Conservation (phyloP, 2,329 filamentous ascomycete species). For the Trichoderma sp. region DNA sequence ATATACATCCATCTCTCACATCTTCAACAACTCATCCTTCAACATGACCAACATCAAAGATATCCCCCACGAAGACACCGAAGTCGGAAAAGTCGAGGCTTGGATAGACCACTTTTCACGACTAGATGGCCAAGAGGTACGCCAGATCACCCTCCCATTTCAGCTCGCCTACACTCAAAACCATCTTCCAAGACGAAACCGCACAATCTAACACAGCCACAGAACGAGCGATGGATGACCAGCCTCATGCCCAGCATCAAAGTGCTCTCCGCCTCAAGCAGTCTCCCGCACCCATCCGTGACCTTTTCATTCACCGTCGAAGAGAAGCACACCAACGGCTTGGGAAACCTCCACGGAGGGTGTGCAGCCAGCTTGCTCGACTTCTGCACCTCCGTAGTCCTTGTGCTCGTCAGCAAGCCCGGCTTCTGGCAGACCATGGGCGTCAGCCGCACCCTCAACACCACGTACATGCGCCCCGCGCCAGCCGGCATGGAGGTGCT, state of each 20-base stretch:
- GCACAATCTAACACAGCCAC: background rate
- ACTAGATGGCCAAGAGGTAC: background rate
- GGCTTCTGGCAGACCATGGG: slow-evolving; percentile 62
- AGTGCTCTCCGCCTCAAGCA: slow-evolving; percentile 37
- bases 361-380: slow-evolving; percentile 67
- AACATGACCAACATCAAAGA: slow-evolving; percentile 18
- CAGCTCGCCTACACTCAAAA: background rate
- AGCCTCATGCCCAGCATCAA: slow-evolving; percentile 41
- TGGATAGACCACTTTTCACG: slow-evolving; percentile 27
- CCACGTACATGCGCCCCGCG: slow-evolving; percentile 64
- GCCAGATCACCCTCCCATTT: background rate
- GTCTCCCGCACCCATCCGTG: slow-evolving; percentile 37
- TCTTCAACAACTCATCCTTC: background rate
- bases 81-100: slow-evolving; percentile 31
- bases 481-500: slow-evolving; percentile 49
- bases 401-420: slow-evolving; percentile 53
- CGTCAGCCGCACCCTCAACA: slow-evolving; percentile 62
- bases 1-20: background rate
- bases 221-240: slow-evolving; percentile 44
- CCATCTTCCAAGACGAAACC: background rate
- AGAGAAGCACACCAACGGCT: slow-evolving; percentile 50
- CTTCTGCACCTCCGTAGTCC: slow-evolving; percentile 56
- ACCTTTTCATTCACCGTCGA: slow-evolving; percentile 50
- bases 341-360: slow-evolving; percentile 58
- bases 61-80: slow-evolving; percentile 30